Evolutionary conservation across 2,329 filamentous ascomycete species (phyloP).

Genomic region (Cercospora zeina): DNA sequence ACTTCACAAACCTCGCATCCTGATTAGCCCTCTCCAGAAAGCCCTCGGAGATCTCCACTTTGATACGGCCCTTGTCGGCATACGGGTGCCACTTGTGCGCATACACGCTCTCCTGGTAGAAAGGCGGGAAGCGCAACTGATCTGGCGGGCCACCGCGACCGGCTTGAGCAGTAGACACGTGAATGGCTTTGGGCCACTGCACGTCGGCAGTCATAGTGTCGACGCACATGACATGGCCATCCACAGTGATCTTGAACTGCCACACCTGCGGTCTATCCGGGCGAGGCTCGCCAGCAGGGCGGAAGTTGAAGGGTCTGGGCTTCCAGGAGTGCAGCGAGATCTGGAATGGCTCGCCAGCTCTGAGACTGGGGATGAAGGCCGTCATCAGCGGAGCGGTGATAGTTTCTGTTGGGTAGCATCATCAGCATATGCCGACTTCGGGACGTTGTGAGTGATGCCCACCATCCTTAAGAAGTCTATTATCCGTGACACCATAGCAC

Average conservation of each 20-base stretch:
- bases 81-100: constrained; percentile 71
- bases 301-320: constrained; percentile 47
- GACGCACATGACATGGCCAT: constrained; percentile 57
- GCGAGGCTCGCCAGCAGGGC: background rate
- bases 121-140: constrained; percentile 69
- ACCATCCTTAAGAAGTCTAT: constrained; percentile 11
- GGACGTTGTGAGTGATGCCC: background rate
- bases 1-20: constrained; percentile 55
- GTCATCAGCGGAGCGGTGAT: constrained; percentile 50
- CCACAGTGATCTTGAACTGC: constrained; percentile 65
- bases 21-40: constrained; percentile 44
- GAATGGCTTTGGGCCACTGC: constrained; percentile 51
- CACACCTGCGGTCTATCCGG: constrained; percentile 24
- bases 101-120: constrained; percentile 67
- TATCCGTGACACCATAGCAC: constrained; percentile 62
- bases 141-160: constrained; percentile 37
- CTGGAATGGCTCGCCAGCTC: constrained; percentile 61
- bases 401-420: background rate
- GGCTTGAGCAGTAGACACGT: constrained; percentile 10
- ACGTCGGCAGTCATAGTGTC: constrained; percentile 57
- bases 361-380: constrained; percentile 68
- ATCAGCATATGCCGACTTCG: constrained; percentile 2
- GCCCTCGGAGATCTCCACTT: constrained; percentile 72
- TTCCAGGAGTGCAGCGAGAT: constrained; percentile 76
- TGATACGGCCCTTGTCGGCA: constrained; percentile 73